Base-by-base conservation (phyloP, 768 basidiomycete genomes). In the Austroboletus eburneus region DNA sequence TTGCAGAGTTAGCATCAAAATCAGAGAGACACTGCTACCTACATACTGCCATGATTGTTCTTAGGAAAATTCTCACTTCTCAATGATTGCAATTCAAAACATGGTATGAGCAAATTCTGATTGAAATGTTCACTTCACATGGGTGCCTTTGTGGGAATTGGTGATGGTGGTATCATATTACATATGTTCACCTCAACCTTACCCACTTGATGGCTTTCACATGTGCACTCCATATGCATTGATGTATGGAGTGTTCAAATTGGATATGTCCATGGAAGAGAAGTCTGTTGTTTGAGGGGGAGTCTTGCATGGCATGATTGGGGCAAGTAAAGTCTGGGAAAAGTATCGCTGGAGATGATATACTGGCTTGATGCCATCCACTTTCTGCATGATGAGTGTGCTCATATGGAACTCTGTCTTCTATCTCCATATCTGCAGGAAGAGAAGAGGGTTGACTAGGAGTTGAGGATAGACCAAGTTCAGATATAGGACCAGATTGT, bases 331-430 rank as follows among this genome's bases (percentile, higher is more conserved):
- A 27, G 9, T 51, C 50, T 20, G 68, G 52, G 37, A 52, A 67
- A 50, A 74, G 77, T 30, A 59, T 48, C 13, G 73, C 63, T 33
- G 64, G 56, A 9, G 64, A 65, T 1, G 64, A 66, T 38, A 66
- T 18, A 36, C 56, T 66, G 6, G 54, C 60, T 35, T 62, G 59
- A n/a, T 64, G 64, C 9, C 62, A 57, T 14, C 72, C 69, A 23
- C 80, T 72, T 34, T 81, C 77, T 7, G 74, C 71, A 52, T 83
- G 83, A 62, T 82, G 84, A 17, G 73, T 75, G 16, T 79, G 75
- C 17, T 82, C 85, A 39, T 81, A 76, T 5, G 81, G 80, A 43
- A 85, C 65, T 2, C 82, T 82, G 45, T 75, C 77, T 60, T 84
- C 82, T 8, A 76, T 76, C 54, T 85, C 81, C 46, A 56, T 41